phyloP scores from a whole-genome alignment of 768 basidiomycete genomes.

The Leucogyrophana mollusca region DNA sequence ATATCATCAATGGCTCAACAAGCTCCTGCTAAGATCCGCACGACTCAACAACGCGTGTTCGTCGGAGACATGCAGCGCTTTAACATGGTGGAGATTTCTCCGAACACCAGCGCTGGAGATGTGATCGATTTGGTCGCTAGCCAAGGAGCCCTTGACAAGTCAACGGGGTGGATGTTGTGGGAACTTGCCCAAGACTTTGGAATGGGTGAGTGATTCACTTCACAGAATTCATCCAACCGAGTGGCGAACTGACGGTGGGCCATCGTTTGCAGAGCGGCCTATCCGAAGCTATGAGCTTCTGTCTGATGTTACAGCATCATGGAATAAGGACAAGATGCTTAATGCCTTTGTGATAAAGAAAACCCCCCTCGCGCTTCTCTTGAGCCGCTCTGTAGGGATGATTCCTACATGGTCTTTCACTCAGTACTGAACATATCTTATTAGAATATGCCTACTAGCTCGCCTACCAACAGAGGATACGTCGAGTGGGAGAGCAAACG shows the following conservation, averaged over 20 bases:
- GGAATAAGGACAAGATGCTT: slow-evolving; percentile 81
- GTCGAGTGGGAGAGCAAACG: slow-evolving; percentile 89
- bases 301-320: slow-evolving; percentile 75
- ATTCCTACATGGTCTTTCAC: slow-evolving; percentile 7
- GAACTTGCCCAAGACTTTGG: slow-evolving; percentile 91
- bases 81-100: slow-evolving; percentile 67
- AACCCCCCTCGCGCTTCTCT: slow-evolving; percentile 59
- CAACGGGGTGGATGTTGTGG: slow-evolving; percentile 84
- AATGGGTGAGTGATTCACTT: slow-evolving; percentile 86
- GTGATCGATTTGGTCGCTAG: slow-evolving; percentile 63
- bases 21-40: slow-evolving; percentile 21
- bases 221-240: too few species aligned
- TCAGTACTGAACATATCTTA: slow-evolving; percentile 35
- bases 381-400: slow-evolving; percentile 58
- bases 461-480: slow-evolving; percentile 51
- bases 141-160: slow-evolving; percentile 64
- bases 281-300: slow-evolving; percentile 86
- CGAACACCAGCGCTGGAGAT: slow-evolving; percentile 69
- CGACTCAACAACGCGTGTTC: slow-evolving; percentile 71
- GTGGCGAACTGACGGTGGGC: too few species aligned
- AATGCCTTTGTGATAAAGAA: slow-evolving; percentile 81
- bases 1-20: slow-evolving; percentile 28
- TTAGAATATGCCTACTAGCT: slow-evolving; percentile 47
- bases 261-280: slow-evolving; percentile 71
- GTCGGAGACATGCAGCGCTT: slow-evolving; percentile 76